Evolutionary conservation across 176 grass and related monocot species (phyloP).

Genomic region (Zoysia japonica): DNA sequence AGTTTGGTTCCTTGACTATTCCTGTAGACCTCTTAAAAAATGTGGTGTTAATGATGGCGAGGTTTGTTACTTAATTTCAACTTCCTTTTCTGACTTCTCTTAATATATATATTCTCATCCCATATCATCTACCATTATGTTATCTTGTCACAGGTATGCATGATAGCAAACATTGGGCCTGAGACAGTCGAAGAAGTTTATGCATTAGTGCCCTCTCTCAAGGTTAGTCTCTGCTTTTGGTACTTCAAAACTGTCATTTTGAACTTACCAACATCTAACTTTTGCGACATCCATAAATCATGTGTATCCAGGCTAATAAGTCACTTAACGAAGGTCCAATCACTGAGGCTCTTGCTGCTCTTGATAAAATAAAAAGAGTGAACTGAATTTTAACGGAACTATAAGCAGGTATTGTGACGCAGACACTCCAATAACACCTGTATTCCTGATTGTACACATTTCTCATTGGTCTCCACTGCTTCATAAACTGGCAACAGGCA

Average conservation of each 20-base stretch:
- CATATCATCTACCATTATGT: constrained; percentile 8
- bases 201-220: constrained; percentile 88
- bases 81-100: constrained; percentile 11
- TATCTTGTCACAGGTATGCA: constrained; percentile 60
- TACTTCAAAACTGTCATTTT: constrained; percentile 17
- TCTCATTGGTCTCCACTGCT: neutral
- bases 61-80: constrained; percentile 50
- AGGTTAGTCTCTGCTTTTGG: constrained; percentile 56
- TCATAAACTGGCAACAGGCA: neutral
- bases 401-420: constrained; percentile 20
- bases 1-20: constrained; percentile 59
- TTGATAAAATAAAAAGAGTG: constrained; percentile 52
- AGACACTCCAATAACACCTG: neutral
- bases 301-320: constrained; percentile 52
- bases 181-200: constrained; percentile 88
- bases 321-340: constrained; percentile 59
- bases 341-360: constrained; percentile 54
- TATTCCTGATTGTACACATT: constrained; percentile 22
- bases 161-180: constrained; percentile 85
- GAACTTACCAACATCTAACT: constrained; percentile 16
- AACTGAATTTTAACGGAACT: constrained; percentile 48
- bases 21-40: constrained; percentile 70
- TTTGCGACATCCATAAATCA: constrained; percentile 1
- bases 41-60: constrained; percentile 71
- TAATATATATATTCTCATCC: constrained; percentile 16